These are phyloP conservation scores for Arachis monticola DNA, from an alignment of 331 rosid genomes.

Conservation along the genomic window DNA sequence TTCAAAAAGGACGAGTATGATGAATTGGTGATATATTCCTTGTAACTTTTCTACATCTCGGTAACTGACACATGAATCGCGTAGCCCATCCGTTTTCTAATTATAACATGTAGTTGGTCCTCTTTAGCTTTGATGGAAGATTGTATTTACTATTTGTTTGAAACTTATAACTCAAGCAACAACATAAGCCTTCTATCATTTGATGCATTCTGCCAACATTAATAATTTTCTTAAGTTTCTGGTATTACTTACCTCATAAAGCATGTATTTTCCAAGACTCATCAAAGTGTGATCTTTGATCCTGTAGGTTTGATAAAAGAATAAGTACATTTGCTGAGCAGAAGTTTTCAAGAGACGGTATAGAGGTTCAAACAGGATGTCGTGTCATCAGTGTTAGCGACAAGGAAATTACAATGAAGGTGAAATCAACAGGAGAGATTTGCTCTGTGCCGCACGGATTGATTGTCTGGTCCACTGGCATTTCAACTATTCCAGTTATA, in stretches of 20 bases:
- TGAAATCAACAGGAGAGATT: conserved; percentile 70
- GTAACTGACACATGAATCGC: background rate
- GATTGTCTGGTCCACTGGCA: conserved; percentile 95
- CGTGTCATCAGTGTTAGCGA: conserved; percentile 81
- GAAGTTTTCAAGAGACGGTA: conserved; percentile 85
- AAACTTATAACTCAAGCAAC: conserved; percentile 4
- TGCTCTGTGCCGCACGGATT: conserved; percentile 84
- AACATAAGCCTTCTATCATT: conserved; percentile 19
- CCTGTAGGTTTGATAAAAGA: conserved; percentile 91
- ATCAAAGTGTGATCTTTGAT: conserved; percentile 20
- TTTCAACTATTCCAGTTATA: conserved; percentile 88
- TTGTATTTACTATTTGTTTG: conserved; percentile 22
- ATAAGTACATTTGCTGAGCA: conserved; percentile 88
- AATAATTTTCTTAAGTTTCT: conserved; percentile 30
- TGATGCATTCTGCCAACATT: conserved; percentile 1
- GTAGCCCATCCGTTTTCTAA: conserved; percentile 10
- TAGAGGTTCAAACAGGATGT: conserved; percentile 88
- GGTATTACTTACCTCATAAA: conserved; percentile 15
- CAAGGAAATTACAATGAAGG: conserved; percentile 72
- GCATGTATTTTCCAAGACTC: conserved; percentile 23
- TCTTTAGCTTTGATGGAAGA: conserved; percentile 22
- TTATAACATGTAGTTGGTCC: background rate
- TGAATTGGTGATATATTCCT: background rate
- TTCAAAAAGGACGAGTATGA: conserved; percentile 9
- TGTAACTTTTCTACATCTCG: background rate